Evolutionary conservation across 1,284 basidiomycete genomes (phyloP), one percentile per base, ranked within the genome.

Genomic region (Cronartium quercuum): DNA sequence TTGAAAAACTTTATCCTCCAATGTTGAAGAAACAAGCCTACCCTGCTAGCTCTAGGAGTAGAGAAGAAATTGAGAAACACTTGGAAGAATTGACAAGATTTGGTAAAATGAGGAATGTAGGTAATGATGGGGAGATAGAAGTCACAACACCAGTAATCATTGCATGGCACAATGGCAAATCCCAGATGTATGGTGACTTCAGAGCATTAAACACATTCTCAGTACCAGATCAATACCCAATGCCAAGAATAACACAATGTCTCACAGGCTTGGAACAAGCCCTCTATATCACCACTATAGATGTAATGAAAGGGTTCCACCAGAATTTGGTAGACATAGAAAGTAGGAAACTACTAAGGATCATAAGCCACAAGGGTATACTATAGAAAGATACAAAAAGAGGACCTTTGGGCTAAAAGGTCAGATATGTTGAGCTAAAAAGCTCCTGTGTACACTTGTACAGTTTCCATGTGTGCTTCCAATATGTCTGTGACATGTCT

Each of bases 151-250:
- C n/a, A n/a, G n/a, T n/a, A n/a, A n/a, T n/a, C n/a, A n/a, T n/a
- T n/a, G n/a, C n/a, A n/a, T 2, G 42, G 38, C 21, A 40, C 9
- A 15, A 3, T 55, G 35, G 40, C 12, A 3, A 47, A 42, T 47
- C 5, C 66, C 66, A 38, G 42, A 47, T 6, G 37, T 68, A 4
- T 37, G 66, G 66, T 5, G 66, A 67, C 37, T 67, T 68, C 34
- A 51, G 66, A 40, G 66, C 66, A 13, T 15, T 68, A 1, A 68
- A 68, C n/a, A 68, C 2, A 6, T 68, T 47, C 37, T 57, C 66
- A 6, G 34, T 29, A 18, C 47, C 66, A 35, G 66, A 67, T 42
- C 1, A 29, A 5, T 67, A 67, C 21, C 66, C 66, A 12, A 57
- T 68, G 29, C 66, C 51, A 10, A 68, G 40, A 51, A 68, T 68